Conservation (phyloP, 768 basidiomycete species). For the Mycena haematopus region DNA sequence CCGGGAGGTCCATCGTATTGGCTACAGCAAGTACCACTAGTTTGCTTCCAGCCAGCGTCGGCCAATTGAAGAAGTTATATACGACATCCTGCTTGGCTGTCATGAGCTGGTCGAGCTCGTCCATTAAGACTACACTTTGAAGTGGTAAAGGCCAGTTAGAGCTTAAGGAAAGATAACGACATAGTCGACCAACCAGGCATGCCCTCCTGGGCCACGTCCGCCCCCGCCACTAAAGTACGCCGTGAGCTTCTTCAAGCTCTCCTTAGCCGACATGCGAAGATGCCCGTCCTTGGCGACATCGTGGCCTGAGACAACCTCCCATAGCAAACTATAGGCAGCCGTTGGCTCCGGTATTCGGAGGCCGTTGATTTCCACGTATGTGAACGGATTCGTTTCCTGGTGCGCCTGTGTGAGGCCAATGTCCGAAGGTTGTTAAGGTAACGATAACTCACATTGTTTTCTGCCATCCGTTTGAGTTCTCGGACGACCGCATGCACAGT, state of each 20-base stretch:
- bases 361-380: slow-evolving; percentile 97
- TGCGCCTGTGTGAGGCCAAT: background rate
- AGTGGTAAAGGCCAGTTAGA: slow-evolving; percentile 3
- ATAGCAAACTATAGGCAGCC: slow-evolving; percentile 91
- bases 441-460: slow-evolving; percentile 67
- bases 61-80: slow-evolving; percentile 99
- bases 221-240: slow-evolving; percentile 75
- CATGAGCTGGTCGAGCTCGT: slow-evolving; percentile 96
- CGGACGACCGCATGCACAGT: slow-evolving; percentile 94
- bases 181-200: slow-evolving; percentile 77
- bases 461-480: slow-evolving; percentile 89
- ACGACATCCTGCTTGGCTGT: slow-evolving; percentile 98
- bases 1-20: slow-evolving; percentile 98
- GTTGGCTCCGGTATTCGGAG: slow-evolving; percentile 90
- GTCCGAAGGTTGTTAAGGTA: background rate
- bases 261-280: slow-evolving; percentile 74
- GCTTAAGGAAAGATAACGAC: background rate
- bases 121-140: slow-evolving; percentile 92
- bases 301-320: slow-evolving; percentile 91
- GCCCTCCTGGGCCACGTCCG: slow-evolving; percentile 75
- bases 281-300: slow-evolving; percentile 67
- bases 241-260: slow-evolving; percentile 80
- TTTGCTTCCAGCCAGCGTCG: slow-evolving; percentile 85
- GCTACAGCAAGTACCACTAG: slow-evolving; percentile 96
- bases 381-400: slow-evolving; percentile 93